Evolutionary conservation across 352 stramenopile genomes (phyloP).

Genomic region (Nothophytophthora sp.): DNA sequence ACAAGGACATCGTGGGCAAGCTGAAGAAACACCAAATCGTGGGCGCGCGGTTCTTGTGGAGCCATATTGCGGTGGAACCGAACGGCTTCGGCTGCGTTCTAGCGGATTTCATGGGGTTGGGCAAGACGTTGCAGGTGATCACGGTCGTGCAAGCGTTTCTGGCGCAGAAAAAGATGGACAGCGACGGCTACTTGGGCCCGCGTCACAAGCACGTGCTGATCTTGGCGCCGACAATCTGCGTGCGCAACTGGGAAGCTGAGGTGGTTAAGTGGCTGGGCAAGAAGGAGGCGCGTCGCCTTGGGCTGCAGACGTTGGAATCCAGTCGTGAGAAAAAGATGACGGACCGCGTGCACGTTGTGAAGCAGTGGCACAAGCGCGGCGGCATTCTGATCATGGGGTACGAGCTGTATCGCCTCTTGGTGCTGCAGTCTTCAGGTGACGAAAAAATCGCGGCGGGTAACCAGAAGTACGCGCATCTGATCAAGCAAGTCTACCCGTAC

Average conservation of each 20-base stretch:
- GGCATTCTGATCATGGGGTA: constrained; percentile 91
- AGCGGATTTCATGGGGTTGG: constrained; percentile 90
- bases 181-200: constrained; percentile 36
- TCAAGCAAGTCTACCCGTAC: constrained; percentile 65
- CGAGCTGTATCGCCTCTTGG: constrained; percentile 87
- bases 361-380: constrained; percentile 77
- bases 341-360: constrained; percentile 71
- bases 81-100: constrained; percentile 87
- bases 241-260: constrained; percentile 98
- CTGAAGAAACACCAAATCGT: constrained; percentile 85
- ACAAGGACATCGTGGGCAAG: constrained; percentile 57
- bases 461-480: constrained; percentile 55
- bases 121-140: constrained; percentile 91
- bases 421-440: constrained; percentile 74
- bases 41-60: constrained; percentile 82
- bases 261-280: constrained; percentile 97
- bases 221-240: constrained; percentile 95
- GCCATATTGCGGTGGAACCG: constrained; percentile 72
- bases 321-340: constrained; percentile 85
- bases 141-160: constrained; percentile 86
- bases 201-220: constrained; percentile 91
- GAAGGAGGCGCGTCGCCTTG: constrained; percentile 61
- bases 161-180: constrained; percentile 36
- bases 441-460: constrained; percentile 78
- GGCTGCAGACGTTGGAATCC: constrained; percentile 81